These are phyloP conservation scores for Pachysandra terminalis DNA, from an alignment of 164 flowering plant species.

Conservation along the genomic window DNA sequence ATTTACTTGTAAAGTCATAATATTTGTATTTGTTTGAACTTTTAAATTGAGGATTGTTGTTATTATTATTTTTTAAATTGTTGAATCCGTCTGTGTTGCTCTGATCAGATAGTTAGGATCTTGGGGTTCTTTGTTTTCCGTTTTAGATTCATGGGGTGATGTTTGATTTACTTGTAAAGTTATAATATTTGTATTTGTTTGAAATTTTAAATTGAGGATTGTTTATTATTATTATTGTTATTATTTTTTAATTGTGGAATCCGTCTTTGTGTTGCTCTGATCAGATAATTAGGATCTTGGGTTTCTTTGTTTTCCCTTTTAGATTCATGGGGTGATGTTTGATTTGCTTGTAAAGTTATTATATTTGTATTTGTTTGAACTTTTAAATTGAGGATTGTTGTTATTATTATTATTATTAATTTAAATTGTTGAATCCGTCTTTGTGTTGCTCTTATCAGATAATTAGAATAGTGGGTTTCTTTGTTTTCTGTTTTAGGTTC, in stretches of 20 bases:
- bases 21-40: too few species aligned
- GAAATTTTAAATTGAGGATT: not conserved
- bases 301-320: not conserved
- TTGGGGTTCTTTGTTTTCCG: slow-evolving; percentile 1
- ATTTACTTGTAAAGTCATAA: too few species aligned
- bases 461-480: not conserved
- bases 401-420: too few species aligned
- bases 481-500: not conserved
- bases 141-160: not conserved
- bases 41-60: too few species aligned
- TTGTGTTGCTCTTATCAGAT: not conserved
- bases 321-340: not conserved
- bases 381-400: too few species aligned
- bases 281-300: not conserved
- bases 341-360: too few species aligned
- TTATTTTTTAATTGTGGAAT: too few species aligned
- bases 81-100: not conserved
- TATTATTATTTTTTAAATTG: too few species aligned
- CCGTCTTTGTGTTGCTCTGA: not conserved
- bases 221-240: not conserved
- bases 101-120: not conserved
- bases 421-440: not conserved
- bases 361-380: too few species aligned
- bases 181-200: not conserved
- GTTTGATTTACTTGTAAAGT: not conserved